A percentile compares a stretch with the other conserved stretches of the same genome.
These are phyloP conservation scores for Tetracladium marchalianum DNA, from an alignment of 495 filamentous ascomycete genomes.

Conservation along the genomic window DNA sequence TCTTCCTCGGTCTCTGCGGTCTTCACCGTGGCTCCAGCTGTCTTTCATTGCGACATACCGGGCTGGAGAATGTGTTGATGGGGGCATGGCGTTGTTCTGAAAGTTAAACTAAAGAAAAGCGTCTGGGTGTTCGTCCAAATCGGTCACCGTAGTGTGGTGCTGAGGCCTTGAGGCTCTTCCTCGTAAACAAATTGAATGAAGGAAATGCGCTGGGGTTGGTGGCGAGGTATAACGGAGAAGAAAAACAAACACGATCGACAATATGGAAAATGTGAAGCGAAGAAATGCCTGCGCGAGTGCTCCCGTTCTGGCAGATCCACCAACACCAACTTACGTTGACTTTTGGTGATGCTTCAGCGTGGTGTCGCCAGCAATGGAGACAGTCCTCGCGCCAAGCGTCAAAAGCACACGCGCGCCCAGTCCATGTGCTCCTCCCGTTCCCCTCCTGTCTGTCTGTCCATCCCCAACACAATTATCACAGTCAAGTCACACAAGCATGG, in stretches of 20 bases:
- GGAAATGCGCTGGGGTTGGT: background rate
- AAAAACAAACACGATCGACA: background rate
- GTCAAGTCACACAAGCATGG: conserved; percentile 19
- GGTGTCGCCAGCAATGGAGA: background rate
- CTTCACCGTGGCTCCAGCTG: conserved; percentile 24
- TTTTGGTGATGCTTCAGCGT: background rate
- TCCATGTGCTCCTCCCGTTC: background rate
- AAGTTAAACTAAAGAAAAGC: conserved; percentile 1
- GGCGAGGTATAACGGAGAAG: background rate
- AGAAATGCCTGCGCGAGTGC: background rate
- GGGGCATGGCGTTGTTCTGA: background rate
- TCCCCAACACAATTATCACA: conserved; percentile 5
- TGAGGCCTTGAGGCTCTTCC: background rate
- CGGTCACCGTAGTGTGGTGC: background rate
- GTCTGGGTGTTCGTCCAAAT: background rate
- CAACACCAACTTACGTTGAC: background rate
- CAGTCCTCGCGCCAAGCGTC: background rate
- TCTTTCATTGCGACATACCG: conserved; percentile 25
- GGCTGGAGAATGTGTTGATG: conserved; percentile 13
- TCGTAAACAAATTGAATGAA: background rate
- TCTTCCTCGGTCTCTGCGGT: conserved; percentile 25
- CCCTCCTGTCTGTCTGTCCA: background rate
- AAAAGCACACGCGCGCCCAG: background rate
- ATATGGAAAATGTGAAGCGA: background rate
- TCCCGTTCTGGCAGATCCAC: background rate